Evolutionary conservation across 2,329 filamentous ascomycete genomes (phyloP), one percentile per base, ranked within the genome.

Genomic region (Corinectria fuckeliana): DNA sequence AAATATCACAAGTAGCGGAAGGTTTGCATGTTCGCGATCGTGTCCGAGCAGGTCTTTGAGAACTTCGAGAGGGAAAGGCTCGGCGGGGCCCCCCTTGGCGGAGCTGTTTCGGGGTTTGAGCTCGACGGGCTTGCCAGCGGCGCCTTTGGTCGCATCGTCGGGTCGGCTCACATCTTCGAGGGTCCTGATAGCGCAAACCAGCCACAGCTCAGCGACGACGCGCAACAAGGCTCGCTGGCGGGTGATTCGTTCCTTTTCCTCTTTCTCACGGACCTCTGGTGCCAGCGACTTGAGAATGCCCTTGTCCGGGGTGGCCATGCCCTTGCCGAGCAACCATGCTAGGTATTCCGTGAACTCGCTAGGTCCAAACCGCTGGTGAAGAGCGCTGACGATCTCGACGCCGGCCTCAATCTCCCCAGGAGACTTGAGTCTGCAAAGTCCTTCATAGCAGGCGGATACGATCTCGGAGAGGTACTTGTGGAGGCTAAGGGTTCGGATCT

Each of bases 381-480:
- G 83, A n/a, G 93, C 93, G 78, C 93, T 96, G 67, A 96, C 89
- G 53, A 97, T 91, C 77, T 98, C 94, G 30, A 97, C 91, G 8
- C 92, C 93, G 25, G 93, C 91, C 56, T 94, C 91, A 61, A 97
- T 91, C 75, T 98, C 94, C n/a, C 89, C 91, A 1, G 93, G 91
- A 1, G 90, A 89, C 78, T 97, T 97, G 71, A 98, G 86, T 75
- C 90, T 93, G 79, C 91, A 96, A 6, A 98, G 85, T 8, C 94
- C 94, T 77, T 98, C 94, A 75, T 94, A 97, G 80, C 92, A 96
- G 61, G 94, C 94, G 20, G 93, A 93, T 70, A 97, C 93, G 68
- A 98, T 96, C 78, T 98, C 94, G 68, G 94, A 97, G 14, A 98
- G 87, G 77, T 98, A 98, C 75, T 97, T 97, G 83, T 94, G 92